Evolutionary conservation across 306 rosid genomes (phyloP), one percentile per base, ranked within the genome.

Genomic region (Gleditsia sinensis): DNA sequence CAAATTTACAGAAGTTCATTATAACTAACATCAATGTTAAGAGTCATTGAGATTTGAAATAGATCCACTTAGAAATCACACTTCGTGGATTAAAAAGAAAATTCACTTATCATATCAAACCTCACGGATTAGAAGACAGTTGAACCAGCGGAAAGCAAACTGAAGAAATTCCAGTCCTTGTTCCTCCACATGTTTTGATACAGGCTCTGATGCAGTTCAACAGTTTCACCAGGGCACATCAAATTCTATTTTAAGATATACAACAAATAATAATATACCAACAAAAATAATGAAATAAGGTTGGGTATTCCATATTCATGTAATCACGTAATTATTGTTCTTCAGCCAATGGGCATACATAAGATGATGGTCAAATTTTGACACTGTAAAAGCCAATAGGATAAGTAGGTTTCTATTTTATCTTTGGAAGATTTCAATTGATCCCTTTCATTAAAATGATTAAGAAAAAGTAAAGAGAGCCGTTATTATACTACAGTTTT

Each of bases 141-240:
- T 94, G 91, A 91, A 94, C 98, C 97, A 94, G 67, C 98, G 96
- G 79, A 91, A 94, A 76, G 98, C 96, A 85, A 94, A 91, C 80
- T 91, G 98, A 87, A 94, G 94, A 94, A 94, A 91, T 25, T 94
- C 97, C 73, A 94, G 88, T 56, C 96, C 97, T 75, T 91, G 97
- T 66, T 94, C 96, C 82, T 94, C 98, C 83, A 94, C 73, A 66
- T 90, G 97, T 77, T 81, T 90, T 48, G 96, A 89, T 69, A 91
- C 89, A 80, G 98, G 97, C 83, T 88, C 98, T 90, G 71, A 32
- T 24, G 57, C 77, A 82, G 65, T 50, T 7, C 71, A 57, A 80
- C 71, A 54, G 67, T 74, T 82, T 70, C 61, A 79, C 48, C 16
- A 34, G 45, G 55, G 62, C 46, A 53, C 59, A 51, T 80, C 62